Percentiles rank a stretch among this genome's conserved stretches.
Evolutionary conservation across 129 eudicot genomes (phyloP).

Genomic region (Tanacetum coccineum): DNA sequence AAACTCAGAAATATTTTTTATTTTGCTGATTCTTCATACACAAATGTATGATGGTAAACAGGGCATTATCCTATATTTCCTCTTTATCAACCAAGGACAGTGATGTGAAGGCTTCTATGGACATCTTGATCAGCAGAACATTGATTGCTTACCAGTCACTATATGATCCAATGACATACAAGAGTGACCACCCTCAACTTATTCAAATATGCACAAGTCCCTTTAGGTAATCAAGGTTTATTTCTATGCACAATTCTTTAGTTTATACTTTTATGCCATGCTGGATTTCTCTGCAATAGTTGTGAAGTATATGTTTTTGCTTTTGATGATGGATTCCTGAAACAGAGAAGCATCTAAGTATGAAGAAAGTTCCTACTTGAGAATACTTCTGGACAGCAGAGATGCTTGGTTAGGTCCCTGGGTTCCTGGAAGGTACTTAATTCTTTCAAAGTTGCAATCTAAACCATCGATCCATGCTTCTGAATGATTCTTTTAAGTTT

Average conservation of each 20-base stretch:
- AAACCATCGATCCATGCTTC: neutral
- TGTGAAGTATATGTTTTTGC: constrained; percentile 14
- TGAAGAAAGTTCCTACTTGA: constrained; percentile 94
- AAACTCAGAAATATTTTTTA: constrained; percentile 2
- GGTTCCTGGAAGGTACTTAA: constrained; percentile 88
- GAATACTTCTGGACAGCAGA: constrained; percentile 85
- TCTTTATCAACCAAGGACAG: constrained; percentile 52
- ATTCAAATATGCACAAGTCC: constrained; percentile 85
- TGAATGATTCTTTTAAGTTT: neutral
- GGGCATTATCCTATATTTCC: constrained; percentile 75
- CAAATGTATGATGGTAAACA: constrained; percentile 36
- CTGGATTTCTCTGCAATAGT: neutral
- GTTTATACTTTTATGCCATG: constrained; percentile 14
- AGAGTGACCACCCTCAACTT: constrained; percentile 70
- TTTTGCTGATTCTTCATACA: constrained; percentile 22
- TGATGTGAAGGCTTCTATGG: constrained; percentile 44
- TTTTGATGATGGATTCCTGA: constrained; percentile 22
- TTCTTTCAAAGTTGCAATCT: constrained; percentile 16
- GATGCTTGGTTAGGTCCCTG: constrained; percentile 99
- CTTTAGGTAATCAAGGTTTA: constrained; percentile 55
- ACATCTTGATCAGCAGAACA: constrained; percentile 61
- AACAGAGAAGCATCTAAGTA: constrained; percentile 63
- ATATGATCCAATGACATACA: constrained; percentile 75
- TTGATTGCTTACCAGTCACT: constrained; percentile 70
- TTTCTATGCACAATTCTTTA: constrained; percentile 8